Evolutionary conservation across 1,284 basidiomycete species (phyloP), one percentile per base, ranked within the genome.

Genomic region (Ganoderma sinense): DNA sequence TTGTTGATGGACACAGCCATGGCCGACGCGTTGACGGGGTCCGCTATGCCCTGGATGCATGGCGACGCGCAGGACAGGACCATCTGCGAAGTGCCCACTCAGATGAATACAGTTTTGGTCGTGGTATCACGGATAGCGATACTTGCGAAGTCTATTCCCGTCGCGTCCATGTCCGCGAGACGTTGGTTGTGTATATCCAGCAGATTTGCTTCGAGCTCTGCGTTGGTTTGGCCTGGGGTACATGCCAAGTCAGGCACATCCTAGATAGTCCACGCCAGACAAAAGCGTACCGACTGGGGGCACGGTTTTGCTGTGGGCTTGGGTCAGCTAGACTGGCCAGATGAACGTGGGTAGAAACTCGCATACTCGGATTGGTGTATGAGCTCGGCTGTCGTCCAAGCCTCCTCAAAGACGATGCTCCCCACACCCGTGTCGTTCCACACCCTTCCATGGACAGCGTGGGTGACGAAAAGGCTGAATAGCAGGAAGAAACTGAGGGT

Each of bases 101-200:
- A 61, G 14, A 2, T 18, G n/a, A 18, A 40, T 40, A 23, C 7
- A 26, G 29, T 26, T 26, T 13, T 20, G 55, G 18, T 16, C 0
- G 20, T 8, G 53, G 6, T n/a, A 14, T 11, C 11, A n/a, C 8
- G 23, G 13, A 26, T 20, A 26, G 2, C 23, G 14, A 41, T 36
- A 61, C 59, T n/a, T 29, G 26, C 59, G 39, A 61, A 61, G 23
- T 61, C 59, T 11, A 61, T 40, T 36, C 59, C 59, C 11, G 59
- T 61, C 23, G 59, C 36, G 39, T 61, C 59, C 59, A 61, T 61
- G 40, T 41, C 20, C 6, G 59, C 59, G 10, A 61, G 59, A 14
- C 59, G 59, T n/a, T 61, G 59, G 36, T 61, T 61, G 40, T 61
- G 59, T 61, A 61, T 40, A 16, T 61, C 59, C 36, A 61, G 39